Evolutionary conservation across 1,284 basidiomycete species (phyloP).

Genomic region (Fomes fomentarius): DNA sequence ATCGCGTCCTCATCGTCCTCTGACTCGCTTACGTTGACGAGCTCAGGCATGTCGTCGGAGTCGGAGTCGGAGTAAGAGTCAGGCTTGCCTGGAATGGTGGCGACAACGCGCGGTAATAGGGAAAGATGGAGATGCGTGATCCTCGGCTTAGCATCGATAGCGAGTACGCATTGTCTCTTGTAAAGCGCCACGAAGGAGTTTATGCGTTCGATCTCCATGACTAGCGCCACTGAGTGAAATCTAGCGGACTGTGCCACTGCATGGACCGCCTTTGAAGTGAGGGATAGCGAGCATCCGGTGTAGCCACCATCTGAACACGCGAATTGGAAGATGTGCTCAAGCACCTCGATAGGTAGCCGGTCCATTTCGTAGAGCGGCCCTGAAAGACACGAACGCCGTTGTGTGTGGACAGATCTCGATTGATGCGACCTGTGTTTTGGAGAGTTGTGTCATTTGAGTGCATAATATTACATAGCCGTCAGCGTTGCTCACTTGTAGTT

Average conservation of each 20-base stretch:
- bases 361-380: slow-evolving; percentile 1
- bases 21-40: not conserved
- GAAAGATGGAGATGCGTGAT: not conserved
- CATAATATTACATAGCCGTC: too few relatives aligned
- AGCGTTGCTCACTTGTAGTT: too few relatives aligned
- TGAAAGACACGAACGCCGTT: too few relatives aligned
- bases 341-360: not conserved
- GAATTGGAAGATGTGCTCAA: slow-evolving; percentile 1
- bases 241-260: not conserved
- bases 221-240: slow-evolving; percentile 4
- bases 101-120: too few relatives aligned
- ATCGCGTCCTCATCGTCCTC: too few relatives aligned
- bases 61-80: too few relatives aligned
- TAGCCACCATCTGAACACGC: slow-evolving; percentile 12
- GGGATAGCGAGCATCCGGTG: slow-evolving; percentile 9
- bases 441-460: too few relatives aligned
- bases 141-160: not conserved
- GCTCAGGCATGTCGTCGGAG: not conserved
- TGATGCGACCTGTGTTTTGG: too few relatives aligned
- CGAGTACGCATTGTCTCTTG: not conserved
- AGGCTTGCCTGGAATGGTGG: too few relatives aligned
- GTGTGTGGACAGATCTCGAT: too few relatives aligned
- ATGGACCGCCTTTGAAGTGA: slow-evolving; percentile 2
- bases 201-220: not conserved
- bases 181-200: slow-evolving; percentile 4